phyloP scores from a whole-genome alignment of 2,329 filamentous ascomycete genomes.

The Clonostachys rosea region DNA sequence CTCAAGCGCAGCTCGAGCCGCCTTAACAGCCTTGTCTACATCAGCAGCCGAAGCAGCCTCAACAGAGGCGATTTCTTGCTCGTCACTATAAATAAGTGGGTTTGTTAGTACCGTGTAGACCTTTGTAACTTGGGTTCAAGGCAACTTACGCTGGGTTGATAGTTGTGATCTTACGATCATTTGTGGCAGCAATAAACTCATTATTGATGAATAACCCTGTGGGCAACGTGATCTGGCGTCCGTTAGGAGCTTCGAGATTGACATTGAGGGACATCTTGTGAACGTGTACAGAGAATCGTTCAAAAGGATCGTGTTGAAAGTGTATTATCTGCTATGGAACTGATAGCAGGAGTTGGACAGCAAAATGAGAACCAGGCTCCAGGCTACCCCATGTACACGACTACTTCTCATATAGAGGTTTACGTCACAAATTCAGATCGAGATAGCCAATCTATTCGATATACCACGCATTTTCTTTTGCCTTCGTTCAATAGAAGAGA shows the following conservation, averaged over 20 bases:
- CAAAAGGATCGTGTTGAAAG: background rate
- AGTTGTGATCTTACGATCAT: slow-evolving; percentile 5
- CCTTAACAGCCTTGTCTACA: slow-evolving; percentile 16
- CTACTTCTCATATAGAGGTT: too few relatives aligned
- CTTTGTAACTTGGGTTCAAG: background rate
- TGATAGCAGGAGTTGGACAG: too few relatives aligned
- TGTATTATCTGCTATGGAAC: background rate
- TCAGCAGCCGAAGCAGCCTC: slow-evolving; percentile 17
- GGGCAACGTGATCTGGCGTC: slow-evolving; percentile 23
- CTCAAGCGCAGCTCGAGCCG: slow-evolving; percentile 56
- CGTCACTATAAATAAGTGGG: slow-evolving; percentile 3
- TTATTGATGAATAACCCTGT: slow-evolving; percentile 12
- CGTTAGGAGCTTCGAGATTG: slow-evolving; percentile 9
- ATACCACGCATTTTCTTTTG: too few relatives aligned
- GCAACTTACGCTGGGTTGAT: slow-evolving; percentile 8
- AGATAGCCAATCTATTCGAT: too few relatives aligned
- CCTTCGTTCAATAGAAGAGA: too few relatives aligned
- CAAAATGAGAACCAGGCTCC: too few relatives aligned
- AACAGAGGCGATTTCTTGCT: slow-evolving; percentile 7
- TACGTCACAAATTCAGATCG: too few relatives aligned
- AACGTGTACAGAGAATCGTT: background rate
- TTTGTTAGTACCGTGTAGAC: background rate
- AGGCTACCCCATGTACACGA: too few relatives aligned
- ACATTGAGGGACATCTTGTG: background rate
- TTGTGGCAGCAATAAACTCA: slow-evolving; percentile 6